Evolutionary conservation across 2,329 filamentous ascomycete genomes (phyloP).

Genomic region (Sphaerulina vaccinii): DNA sequence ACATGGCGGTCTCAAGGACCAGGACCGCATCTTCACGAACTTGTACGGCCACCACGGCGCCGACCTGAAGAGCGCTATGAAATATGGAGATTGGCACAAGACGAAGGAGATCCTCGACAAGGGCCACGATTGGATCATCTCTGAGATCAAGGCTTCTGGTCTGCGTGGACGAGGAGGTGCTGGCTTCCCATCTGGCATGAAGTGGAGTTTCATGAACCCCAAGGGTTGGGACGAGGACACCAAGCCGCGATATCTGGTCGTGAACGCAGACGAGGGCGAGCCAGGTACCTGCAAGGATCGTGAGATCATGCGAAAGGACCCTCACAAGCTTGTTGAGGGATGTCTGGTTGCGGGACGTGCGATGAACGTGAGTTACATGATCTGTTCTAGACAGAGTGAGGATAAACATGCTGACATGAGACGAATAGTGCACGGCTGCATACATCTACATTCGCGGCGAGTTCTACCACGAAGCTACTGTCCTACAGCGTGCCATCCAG

Average conservation of each 20-base stretch:
- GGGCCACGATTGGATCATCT: constrained; percentile 98
- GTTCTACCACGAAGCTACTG: constrained; percentile 92
- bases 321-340: constrained; percentile 97
- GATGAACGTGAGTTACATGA: constrained; percentile 66
- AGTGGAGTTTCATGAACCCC: constrained; percentile 99
- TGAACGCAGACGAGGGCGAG: constrained; percentile 98
- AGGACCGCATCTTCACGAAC: constrained; percentile 99
- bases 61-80: constrained; percentile 90
- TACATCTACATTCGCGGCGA: constrained; percentile 99
- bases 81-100: constrained; percentile 99
- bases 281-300: constrained; percentile 99
- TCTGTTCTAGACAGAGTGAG: background rate
- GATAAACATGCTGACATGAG: background rate
- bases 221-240: constrained; percentile 98
- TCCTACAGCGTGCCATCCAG: constrained; percentile 93
- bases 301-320: constrained; percentile 99
- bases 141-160: constrained; percentile 94
- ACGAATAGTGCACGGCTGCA: constrained; percentile 70
- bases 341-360: constrained; percentile 93
- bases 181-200: constrained; percentile 95
- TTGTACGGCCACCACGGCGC: constrained; percentile 90
- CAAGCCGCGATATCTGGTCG: constrained; percentile 92
- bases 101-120: constrained; percentile 98
- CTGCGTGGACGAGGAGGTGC: constrained; percentile 94
- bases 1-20: constrained; percentile 87